phyloP scores from a whole-genome alignment of 768 basidiomycete genomes.

The Pleurotus ostreatus region DNA sequence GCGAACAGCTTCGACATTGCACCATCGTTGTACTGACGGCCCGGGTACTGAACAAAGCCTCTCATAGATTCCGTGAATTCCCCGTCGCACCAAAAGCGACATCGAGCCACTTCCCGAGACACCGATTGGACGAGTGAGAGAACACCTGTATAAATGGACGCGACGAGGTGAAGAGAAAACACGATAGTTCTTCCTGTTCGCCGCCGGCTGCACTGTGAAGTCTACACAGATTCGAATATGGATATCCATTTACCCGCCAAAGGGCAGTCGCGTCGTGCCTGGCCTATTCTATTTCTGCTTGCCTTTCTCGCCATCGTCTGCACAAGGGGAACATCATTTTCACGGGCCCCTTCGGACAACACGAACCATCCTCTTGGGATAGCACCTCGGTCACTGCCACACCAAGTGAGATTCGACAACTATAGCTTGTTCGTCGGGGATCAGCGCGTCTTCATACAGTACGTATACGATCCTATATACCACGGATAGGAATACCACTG shows the following conservation, averaged over 20 bases:
- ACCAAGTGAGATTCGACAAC: slow-evolving; percentile 49
- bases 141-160: too few relatives aligned
- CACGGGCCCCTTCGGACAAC: background rate
- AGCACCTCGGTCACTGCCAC: background rate
- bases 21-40: too few relatives aligned
- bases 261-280: background rate
- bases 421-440: slow-evolving; percentile 68
- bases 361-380: background rate
- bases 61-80: too few relatives aligned
- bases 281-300: background rate
- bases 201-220: too few relatives aligned
- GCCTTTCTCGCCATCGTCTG: background rate
- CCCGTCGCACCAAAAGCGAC: too few relatives aligned
- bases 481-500: background rate
- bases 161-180: too few relatives aligned
- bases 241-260: background rate
- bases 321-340: background rate
- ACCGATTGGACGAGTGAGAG: too few relatives aligned
- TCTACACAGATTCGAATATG: too few relatives aligned
- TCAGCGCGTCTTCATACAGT: slow-evolving; percentile 73
- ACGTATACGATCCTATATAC: slow-evolving; percentile 20
- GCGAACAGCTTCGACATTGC: too few relatives aligned
- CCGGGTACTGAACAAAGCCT: too few relatives aligned
- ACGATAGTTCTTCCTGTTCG: too few relatives aligned
- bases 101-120: too few relatives aligned